Evolutionary conservation across 345 rosid genomes (phyloP).

Genomic region (Alliaria petiolata): DNA sequence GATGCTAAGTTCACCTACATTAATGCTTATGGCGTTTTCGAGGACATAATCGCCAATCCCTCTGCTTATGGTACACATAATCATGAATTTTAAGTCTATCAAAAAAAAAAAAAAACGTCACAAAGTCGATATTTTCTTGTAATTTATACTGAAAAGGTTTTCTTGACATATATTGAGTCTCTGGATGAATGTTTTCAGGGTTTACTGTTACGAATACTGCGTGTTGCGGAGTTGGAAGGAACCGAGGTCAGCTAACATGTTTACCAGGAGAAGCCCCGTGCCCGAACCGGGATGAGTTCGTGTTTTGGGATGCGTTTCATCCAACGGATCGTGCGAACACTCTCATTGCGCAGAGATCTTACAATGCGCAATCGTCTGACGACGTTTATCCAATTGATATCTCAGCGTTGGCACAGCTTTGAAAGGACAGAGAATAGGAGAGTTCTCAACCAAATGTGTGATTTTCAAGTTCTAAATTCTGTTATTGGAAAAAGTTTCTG

Average conservation of each 20-base stretch:
- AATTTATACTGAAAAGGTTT: neutral
- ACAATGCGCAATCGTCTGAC: slow-evolving; percentile 36
- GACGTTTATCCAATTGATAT: slow-evolving; percentile 61
- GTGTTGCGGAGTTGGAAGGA: slow-evolving; percentile 73
- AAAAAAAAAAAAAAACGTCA: neutral
- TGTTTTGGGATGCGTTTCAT: slow-evolving; percentile 80
- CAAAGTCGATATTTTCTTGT: neutral
- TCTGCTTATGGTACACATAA: slow-evolving; percentile 38
- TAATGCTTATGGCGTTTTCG: slow-evolving; percentile 70
- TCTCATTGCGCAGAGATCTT: slow-evolving; percentile 48
- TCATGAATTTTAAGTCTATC: neutral
- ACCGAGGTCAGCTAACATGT: slow-evolving; percentile 70
- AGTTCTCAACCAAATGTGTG: neutral
- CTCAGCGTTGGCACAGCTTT: slow-evolving; percentile 26
- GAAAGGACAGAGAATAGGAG: neutral
- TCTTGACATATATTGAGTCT: neutral
- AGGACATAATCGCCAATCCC: slow-evolving; percentile 53
- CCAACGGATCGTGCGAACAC: slow-evolving; percentile 55
- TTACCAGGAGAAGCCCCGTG: slow-evolving; percentile 60
- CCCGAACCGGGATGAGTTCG: slow-evolving; percentile 40
- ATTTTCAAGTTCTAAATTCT: neutral
- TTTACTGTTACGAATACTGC: slow-evolving; percentile 49
- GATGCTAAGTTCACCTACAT: slow-evolving; percentile 64
- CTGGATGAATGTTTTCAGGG: slow-evolving; percentile 31
- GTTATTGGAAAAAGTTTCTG: neutral